phyloP scores from a whole-genome alignment of 208 protist genomes.

The Crithidia expoeki region DNA sequence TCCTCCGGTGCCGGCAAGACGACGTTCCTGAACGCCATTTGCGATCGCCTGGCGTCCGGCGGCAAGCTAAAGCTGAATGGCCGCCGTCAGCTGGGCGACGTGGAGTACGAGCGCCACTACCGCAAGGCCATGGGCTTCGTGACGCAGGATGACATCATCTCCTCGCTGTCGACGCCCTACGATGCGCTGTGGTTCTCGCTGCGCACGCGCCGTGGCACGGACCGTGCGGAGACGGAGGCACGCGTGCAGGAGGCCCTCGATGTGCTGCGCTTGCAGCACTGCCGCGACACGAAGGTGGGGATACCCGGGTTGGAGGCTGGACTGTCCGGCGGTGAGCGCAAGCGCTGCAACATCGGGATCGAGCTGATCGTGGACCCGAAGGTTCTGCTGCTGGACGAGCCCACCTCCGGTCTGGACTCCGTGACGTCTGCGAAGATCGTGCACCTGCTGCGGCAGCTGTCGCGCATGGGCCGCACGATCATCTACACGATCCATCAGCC shows the following conservation, averaged over 20 bases:
- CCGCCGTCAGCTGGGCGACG: slow-evolving; percentile 68
- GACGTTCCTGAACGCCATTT: slow-evolving; percentile 65
- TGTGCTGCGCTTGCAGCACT: slow-evolving; percentile 65
- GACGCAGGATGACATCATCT: slow-evolving; percentile 83
- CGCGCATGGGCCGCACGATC: slow-evolving; percentile 81
- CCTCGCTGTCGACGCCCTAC: slow-evolving; percentile 59
- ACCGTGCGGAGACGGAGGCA: slow-evolving; percentile 40
- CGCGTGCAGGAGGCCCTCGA: slow-evolving; percentile 71
- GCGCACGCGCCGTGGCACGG: slow-evolving; percentile 64
- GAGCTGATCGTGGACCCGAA: slow-evolving; percentile 89
- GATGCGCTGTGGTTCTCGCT: slow-evolving; percentile 78
- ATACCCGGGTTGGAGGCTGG: slow-evolving; percentile 65
- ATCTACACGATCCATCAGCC: slow-evolving; percentile 96
- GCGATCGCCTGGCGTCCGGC: slow-evolving; percentile 54
- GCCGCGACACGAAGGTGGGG: slow-evolving; percentile 74
- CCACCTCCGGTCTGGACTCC: slow-evolving; percentile 90
- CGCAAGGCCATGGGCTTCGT: slow-evolving; percentile 79
- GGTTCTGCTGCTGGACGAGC: slow-evolving; percentile 91
- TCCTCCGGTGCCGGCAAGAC: slow-evolving; percentile 87
- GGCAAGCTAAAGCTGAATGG: slow-evolving; percentile 48
- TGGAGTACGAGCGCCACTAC: slow-evolving; percentile 57
- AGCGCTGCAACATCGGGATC: slow-evolving; percentile 86
- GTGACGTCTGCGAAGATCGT: slow-evolving; percentile 83
- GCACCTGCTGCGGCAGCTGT: slow-evolving; percentile 71
- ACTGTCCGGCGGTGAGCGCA: slow-evolving; percentile 89